Evolutionary conservation across 345 rosid genomes (phyloP).

Genomic region (Gossypium arboreum): DNA sequence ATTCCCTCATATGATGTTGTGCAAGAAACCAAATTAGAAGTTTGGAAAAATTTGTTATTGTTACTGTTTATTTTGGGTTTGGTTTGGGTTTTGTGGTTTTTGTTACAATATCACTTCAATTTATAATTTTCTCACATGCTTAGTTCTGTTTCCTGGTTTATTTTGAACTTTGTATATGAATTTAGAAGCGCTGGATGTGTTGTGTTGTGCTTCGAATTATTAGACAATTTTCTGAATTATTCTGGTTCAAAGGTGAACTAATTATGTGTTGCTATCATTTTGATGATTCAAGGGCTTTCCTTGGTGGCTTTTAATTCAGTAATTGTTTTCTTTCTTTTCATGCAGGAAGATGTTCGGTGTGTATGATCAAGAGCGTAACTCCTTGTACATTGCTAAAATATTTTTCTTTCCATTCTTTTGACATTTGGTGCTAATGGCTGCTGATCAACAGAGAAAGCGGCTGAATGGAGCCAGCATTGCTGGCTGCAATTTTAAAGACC

Average conservation of each 20-base stretch:
- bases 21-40: not conserved
- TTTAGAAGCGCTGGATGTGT: not conserved
- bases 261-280: not conserved
- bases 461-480: slow-evolving; percentile 32
- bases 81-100: not conserved
- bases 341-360: slow-evolving; percentile 14
- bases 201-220: not conserved
- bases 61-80: too few species aligned
- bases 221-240: not conserved
- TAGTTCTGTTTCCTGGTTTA: not conserved
- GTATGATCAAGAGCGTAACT: slow-evolving; percentile 7
- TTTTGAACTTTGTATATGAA: not conserved
- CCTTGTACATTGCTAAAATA: not conserved
- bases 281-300: slow-evolving; percentile 4
- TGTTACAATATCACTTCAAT: not conserved
- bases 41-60: not conserved
- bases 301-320: not conserved
- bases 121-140: not conserved
- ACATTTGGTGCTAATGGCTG: slow-evolving; percentile 54
- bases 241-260: not conserved
- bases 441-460: slow-evolving; percentile 58
- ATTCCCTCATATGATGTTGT: not conserved
- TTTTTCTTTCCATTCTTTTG: slow-evolving; percentile 24
- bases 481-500: slow-evolving; percentile 52
- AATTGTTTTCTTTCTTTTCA: slow-evolving; percentile 20